A percentile compares a stretch with the other conserved stretches of the same genome.
Evolutionary conservation across 2,329 filamentous ascomycete species (phyloP).

Genomic region (Botrytis fragariae): DNA sequence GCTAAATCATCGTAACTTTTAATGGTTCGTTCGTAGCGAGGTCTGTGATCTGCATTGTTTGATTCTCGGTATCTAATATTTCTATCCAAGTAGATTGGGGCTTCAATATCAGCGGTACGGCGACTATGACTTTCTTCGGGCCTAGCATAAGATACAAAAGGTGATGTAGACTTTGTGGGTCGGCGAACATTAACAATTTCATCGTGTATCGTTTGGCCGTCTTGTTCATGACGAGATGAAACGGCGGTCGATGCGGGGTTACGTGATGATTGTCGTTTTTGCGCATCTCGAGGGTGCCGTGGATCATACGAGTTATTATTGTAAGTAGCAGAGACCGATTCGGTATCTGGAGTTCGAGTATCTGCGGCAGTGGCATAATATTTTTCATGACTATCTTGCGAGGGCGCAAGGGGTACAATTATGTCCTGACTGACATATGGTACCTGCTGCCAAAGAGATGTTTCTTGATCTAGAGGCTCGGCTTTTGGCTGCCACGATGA

Average conservation of each 20-base stretch:
- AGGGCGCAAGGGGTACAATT: slow-evolving; percentile 31
- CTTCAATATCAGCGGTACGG: slow-evolving; percentile 27
- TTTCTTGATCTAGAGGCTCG: neutral
- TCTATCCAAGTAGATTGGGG: slow-evolving; percentile 25
- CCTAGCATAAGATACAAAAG: slow-evolving; percentile 15
- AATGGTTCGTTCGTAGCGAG: slow-evolving; percentile 25
- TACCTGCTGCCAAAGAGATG: slow-evolving; percentile 5
- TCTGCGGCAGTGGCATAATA: slow-evolving; percentile 31
- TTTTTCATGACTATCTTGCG: slow-evolving; percentile 36
- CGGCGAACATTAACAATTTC: neutral
- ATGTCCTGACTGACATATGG: slow-evolving; percentile 20
- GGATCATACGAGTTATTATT: slow-evolving; percentile 33
- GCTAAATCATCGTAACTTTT: slow-evolving; percentile 26
- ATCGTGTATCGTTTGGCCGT: neutral
- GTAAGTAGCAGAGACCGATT: slow-evolving; percentile 22
- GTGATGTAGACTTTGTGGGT: neutral
- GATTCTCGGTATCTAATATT: slow-evolving; percentile 27
- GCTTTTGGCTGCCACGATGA: slow-evolving; percentile 14
- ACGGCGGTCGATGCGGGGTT: neutral
- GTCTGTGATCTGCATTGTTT: slow-evolving; percentile 26
- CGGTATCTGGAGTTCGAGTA: slow-evolving; percentile 21
- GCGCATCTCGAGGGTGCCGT: slow-evolving; percentile 29
- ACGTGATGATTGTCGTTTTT: slow-evolving; percentile 16
- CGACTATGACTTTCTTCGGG: slow-evolving; percentile 24
- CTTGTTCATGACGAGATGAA: neutral